Base-by-base conservation (phyloP, 129 eudicot species). In the Flaveria linearis region DNA sequence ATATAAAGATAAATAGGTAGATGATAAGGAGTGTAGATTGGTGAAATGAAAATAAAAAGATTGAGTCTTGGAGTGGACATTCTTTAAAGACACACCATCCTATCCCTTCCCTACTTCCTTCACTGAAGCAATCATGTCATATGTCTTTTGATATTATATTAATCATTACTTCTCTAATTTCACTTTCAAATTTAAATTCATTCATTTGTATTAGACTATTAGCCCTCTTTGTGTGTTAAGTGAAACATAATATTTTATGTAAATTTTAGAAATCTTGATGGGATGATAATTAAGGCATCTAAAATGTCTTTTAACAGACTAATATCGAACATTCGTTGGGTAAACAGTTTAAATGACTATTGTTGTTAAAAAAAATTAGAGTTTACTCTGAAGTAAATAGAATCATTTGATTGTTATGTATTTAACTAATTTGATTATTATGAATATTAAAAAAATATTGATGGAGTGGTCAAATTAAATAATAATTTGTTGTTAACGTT, bases 1-100 rank as follows among this genome's bases (percentile, higher is more conserved):
- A 33, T 33, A 33, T 33, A 33, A 0, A 33, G 39, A 5, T 33
- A 33, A 7, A 41, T 51, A 63, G 62, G 70, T 63, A 51, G 33
- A 28, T 28, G 33, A 28, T 28, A 28, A 28, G 33, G 33, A 28
- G 33, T 28, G 33, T 2, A 2, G 61, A 70, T 56, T 47, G 49
- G 33, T 25, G 10, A 10, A 15, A n/a, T 15, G 55, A 25, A 72
- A 60, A 58, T 72, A 83, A 78, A 81, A 72, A 85, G 86, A 77
- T 88, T 68, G 93, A 85, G 90, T 88, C 85, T 83, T 80, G 87
- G 84, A 88, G 82, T 88, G 90, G 83, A 77, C 84, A 88, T 80
- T 80, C 92, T 81, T 85, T 88, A 88, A 88, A 85, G 84, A 73
- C 88, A 72, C 83, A 79, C 83, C 78, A 79, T 79, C 81, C 72